Evolutionary conservation across 352 stramenopile genomes (phyloP).

Genomic region (Phytophthora megakarya): DNA sequence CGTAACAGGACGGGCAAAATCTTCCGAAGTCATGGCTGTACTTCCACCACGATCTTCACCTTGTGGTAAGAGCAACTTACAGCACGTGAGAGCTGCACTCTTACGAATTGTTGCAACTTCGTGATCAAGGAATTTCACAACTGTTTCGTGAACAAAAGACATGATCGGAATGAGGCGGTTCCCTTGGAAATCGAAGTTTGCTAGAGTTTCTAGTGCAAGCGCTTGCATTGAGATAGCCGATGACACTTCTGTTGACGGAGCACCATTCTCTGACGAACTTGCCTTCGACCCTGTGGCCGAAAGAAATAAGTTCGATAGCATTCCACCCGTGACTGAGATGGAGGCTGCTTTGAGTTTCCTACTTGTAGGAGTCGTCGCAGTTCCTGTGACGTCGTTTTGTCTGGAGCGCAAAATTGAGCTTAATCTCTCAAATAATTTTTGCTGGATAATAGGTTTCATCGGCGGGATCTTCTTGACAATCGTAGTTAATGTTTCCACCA

Average conservation of each 20-base stretch:
- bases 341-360: conserved; percentile 76
- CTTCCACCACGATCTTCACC: conserved; percentile 59
- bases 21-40: conserved; percentile 60
- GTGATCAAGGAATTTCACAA: conserved; percentile 89
- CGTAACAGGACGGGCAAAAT: conserved; percentile 73
- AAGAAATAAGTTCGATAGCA: conserved; percentile 74
- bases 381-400: conserved; percentile 48
- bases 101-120: conserved; percentile 86
- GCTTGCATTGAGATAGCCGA: conserved; percentile 81
- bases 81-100: conserved; percentile 87
- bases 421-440: conserved; percentile 85
- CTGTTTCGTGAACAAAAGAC: conserved; percentile 87
- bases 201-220: conserved; percentile 83
- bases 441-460: conserved; percentile 79
- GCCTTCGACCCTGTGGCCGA: conserved; percentile 51
- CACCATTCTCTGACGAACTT: conserved; percentile 48
- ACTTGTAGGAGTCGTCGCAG: conserved; percentile 60
- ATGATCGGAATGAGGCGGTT: conserved; percentile 88
- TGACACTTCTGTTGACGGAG: conserved; percentile 43
- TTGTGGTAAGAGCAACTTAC: conserved; percentile 77
- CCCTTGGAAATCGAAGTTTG: conserved; percentile 87
- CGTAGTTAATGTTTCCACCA: conserved; percentile 84
- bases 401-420: conserved; percentile 70
- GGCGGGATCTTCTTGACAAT: conserved; percentile 86
- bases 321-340: conserved; percentile 72